Evolutionary conservation across 2,329 filamentous ascomycete species (phyloP).

Genomic region (Cladosporium sp.): DNA sequence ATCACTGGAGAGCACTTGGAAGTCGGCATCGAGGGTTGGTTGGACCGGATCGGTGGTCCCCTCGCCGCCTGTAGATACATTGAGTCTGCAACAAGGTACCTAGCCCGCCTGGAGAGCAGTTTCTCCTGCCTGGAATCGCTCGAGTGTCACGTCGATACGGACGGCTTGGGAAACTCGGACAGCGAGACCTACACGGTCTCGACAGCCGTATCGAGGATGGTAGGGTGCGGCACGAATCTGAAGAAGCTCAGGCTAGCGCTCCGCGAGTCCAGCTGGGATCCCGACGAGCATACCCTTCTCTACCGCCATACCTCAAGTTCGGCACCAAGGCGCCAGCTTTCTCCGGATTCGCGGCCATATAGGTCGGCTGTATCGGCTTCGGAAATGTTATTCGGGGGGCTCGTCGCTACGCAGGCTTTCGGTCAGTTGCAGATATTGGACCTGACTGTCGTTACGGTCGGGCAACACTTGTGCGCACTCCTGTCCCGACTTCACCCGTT

Average conservation of each 20-base stretch:
- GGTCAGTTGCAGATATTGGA: not conserved
- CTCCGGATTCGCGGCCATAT: not conserved
- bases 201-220: not conserved
- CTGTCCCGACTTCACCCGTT: not conserved
- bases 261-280: not conserved
- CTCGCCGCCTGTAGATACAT: not conserved
- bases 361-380: not conserved
- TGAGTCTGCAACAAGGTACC: not conserved
- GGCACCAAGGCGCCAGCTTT: not conserved
- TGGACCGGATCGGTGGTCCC: not conserved
- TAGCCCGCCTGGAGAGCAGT: not conserved
- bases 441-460: not conserved
- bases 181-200: not conserved
- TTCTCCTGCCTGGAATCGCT: not conserved
- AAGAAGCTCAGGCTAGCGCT: not conserved
- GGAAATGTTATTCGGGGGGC: not conserved
- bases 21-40: not conserved
- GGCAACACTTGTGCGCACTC: not conserved
- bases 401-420: not conserved
- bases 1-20: not conserved
- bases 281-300: not conserved
- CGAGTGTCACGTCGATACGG: not conserved
- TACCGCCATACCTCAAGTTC: not conserved
- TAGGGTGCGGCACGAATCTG: not conserved
- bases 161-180: not conserved